Evolutionary conservation across 2,329 filamentous ascomycete genomes (phyloP).

Genomic region (Penicillium sp.): DNA sequence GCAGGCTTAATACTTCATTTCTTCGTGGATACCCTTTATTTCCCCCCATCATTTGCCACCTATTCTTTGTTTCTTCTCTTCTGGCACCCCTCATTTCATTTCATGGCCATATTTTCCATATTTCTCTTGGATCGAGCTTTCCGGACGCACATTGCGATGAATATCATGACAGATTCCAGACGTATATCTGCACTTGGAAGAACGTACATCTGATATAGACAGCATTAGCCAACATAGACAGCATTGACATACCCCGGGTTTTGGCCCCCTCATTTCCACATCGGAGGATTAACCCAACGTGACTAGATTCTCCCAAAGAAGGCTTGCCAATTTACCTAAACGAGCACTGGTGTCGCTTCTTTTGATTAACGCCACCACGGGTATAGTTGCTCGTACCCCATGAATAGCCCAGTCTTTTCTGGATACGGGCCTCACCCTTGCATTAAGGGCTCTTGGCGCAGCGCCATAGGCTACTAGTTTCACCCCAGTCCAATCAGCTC

Average conservation of each 20-base stretch:
- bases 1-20: constrained; percentile 26
- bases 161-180: constrained; percentile 17
- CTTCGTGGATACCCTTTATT: constrained; percentile 27
- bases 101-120: constrained; percentile 15
- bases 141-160: constrained; percentile 7
- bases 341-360: not conserved
- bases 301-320: not conserved
- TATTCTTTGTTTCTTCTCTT: constrained; percentile 14
- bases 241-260: constrained; percentile 2
- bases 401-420: not conserved
- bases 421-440: constrained; percentile 1
- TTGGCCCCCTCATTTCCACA: not conserved
- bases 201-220: not conserved
- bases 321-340: not conserved
- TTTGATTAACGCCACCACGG: not conserved
- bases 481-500: not conserved
- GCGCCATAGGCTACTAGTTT: constrained; percentile 1
- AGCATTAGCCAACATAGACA: not conserved
- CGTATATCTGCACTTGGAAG: constrained; percentile 7
- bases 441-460: constrained; percentile 2
- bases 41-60: constrained; percentile 10
- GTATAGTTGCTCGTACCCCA: not conserved
- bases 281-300: constrained; percentile 5
- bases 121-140: not conserved
- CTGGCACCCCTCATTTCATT: constrained; percentile 12